Percentiles rank a stretch among this genome's conserved stretches.
Conservation (phyloP, 169 alveolate genomes). For the Plasmodium gonderi region DNA sequence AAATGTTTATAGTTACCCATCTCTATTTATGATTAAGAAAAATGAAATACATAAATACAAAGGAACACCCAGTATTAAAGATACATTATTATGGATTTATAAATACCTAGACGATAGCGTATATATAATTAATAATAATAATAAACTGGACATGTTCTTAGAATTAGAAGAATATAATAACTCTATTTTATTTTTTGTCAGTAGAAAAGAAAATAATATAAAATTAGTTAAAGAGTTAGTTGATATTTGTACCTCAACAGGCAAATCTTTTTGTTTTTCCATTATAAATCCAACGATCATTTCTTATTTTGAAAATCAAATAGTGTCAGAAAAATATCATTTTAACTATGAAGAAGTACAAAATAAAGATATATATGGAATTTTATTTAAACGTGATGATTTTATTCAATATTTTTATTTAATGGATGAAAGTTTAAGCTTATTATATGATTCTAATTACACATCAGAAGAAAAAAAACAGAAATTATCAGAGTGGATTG, state of each 20-base stretch:
- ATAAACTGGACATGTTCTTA: slow-evolving; percentile 5
- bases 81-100: slow-evolving; percentile 42
- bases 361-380: slow-evolving; percentile 24
- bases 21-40: slow-evolving; percentile 48
- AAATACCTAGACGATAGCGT: slow-evolving; percentile 23
- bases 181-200: slow-evolving; percentile 47
- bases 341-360: not conserved
- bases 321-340: slow-evolving; percentile 16
- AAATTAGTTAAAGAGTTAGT: slow-evolving; percentile 4
- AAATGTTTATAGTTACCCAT: slow-evolving; percentile 48
- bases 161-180: slow-evolving; percentile 61
- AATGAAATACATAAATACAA: slow-evolving; percentile 25
- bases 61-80: not conserved
- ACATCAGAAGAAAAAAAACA: slow-evolving; percentile 1
- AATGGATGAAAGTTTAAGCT: not conserved
- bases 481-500: slow-evolving; percentile 12
- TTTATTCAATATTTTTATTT: slow-evolving; percentile 34
- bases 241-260: slow-evolving; percentile 11
- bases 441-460: not conserved
- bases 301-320: slow-evolving; percentile 34
- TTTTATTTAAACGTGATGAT: slow-evolving; percentile 60
- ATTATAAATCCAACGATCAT: slow-evolving; percentile 11
- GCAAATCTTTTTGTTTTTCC: slow-evolving; percentile 31
- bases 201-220: slow-evolving; percentile 3
- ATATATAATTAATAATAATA: slow-evolving; percentile 47